These are phyloP conservation scores for Dactylellina cionopaga DNA, from an alignment of 2,329 filamentous ascomycete genomes.

Conservation along the genomic window DNA sequence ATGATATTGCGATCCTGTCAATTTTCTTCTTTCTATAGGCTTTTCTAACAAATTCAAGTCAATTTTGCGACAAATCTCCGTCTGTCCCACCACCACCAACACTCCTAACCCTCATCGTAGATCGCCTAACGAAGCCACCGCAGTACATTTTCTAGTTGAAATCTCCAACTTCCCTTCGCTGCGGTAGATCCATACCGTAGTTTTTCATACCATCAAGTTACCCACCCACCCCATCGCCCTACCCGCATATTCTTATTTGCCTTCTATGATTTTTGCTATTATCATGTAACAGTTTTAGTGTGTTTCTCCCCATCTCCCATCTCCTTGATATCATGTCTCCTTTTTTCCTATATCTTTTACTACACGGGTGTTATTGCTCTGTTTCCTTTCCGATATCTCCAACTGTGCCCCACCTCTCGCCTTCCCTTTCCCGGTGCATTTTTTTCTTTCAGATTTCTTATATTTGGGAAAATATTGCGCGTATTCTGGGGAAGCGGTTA, in stretches of 20 bases:
- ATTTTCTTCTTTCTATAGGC: constrained; percentile 46
- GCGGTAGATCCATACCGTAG: background rate
- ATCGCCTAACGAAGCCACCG: constrained; percentile 34
- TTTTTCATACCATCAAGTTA: background rate
- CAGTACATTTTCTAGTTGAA: constrained; percentile 24
- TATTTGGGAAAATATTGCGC: background rate
- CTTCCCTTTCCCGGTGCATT: background rate
- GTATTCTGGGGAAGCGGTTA: constrained; percentile 26
- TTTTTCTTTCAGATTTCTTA: background rate
- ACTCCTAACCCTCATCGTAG: constrained; percentile 16
- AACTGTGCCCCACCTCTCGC: constrained; percentile 14
- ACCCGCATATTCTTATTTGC: constrained; percentile 17
- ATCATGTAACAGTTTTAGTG: constrained; percentile 53
- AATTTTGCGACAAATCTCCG: constrained; percentile 28
- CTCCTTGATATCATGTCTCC: constrained; percentile 35
- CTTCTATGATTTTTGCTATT: constrained; percentile 43
- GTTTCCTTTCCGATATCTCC: constrained; percentile 26
- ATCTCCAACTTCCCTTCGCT: background rate
- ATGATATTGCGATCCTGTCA: constrained; percentile 49
- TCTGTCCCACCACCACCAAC: background rate
- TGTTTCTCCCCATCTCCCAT: constrained; percentile 7
- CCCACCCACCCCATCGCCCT: background rate
- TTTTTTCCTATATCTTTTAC: background rate
- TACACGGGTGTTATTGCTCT: constrained; percentile 37
- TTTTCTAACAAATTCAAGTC: constrained; percentile 47